Evolutionary conservation across 2,329 filamentous ascomycete genomes (phyloP).

Genomic region (Talaromyces albobiverticillius): DNA sequence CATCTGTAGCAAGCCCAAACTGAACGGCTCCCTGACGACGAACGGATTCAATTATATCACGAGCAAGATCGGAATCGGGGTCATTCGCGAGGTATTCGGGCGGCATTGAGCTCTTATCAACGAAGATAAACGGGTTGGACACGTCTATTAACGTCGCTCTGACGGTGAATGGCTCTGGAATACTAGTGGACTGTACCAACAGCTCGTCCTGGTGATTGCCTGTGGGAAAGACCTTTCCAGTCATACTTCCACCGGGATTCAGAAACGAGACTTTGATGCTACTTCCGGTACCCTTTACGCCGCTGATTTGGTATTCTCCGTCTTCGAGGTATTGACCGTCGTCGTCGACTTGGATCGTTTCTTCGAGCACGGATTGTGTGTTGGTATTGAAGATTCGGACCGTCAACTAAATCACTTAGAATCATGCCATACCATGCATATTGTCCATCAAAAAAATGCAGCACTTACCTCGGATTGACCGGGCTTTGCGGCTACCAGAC

Average conservation of each 20-base stretch:
- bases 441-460: not conserved
- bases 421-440: not conserved
- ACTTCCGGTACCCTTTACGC: conserved; percentile 56
- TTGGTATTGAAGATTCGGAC: conserved; percentile 67
- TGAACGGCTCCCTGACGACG: conserved; percentile 52
- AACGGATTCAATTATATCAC: conserved; percentile 51
- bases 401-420: conserved; percentile 37
- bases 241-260: conserved; percentile 60
- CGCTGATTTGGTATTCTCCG: conserved; percentile 59
- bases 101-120: conserved; percentile 51
- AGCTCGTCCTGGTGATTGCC: conserved; percentile 37
- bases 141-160: conserved; percentile 58
- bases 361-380: conserved; percentile 58
- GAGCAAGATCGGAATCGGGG: conserved; percentile 12
- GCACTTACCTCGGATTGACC: conserved; percentile 22
- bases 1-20: conserved; percentile 54
- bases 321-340: conserved; percentile 40
- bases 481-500: conserved; percentile 38
- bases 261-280: conserved; percentile 58
- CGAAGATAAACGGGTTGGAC: conserved; percentile 61
- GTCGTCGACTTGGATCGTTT: conserved; percentile 51
- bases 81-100: conserved; percentile 23
- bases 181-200: conserved; percentile 35
- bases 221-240: conserved; percentile 58
- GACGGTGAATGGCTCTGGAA: conserved; percentile 36